Percentiles rank a stretch among this genome's conserved stretches.
These are phyloP conservation scores for Penicillium oxalicum DNA, from an alignment of 2,329 filamentous ascomycete genomes.

Conservation along the genomic window DNA sequence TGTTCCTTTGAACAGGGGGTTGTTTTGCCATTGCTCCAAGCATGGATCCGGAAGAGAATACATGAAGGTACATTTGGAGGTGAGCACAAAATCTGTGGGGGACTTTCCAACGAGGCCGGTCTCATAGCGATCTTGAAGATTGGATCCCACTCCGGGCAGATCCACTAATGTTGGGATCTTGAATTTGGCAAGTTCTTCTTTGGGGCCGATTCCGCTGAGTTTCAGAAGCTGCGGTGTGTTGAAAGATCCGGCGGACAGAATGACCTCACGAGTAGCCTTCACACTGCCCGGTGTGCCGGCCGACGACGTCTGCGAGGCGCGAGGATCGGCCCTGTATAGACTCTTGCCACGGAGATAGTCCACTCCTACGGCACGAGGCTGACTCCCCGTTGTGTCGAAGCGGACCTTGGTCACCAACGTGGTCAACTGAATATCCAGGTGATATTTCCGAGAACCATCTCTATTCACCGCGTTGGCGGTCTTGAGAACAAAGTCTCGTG, in stretches of 20 bases:
- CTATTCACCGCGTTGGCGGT: conserved; percentile 45
- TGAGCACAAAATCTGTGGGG: conserved; percentile 29
- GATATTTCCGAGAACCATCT: conserved; percentile 50
- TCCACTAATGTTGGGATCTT: conserved; percentile 49
- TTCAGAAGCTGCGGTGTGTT: conserved; percentile 60
- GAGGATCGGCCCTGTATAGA: conserved; percentile 44
- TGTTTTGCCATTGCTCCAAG: conserved; percentile 39
- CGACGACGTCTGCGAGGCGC: conserved; percentile 17
- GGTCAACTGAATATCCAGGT: conserved; percentile 49
- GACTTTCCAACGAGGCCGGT: conserved; percentile 46
- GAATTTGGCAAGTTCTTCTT: conserved; percentile 45
- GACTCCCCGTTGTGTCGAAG: conserved; percentile 34
- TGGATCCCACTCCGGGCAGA: conserved; percentile 55
- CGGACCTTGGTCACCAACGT: conserved; percentile 42
- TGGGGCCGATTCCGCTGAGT: conserved; percentile 55
- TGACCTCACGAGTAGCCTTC: conserved; percentile 39
- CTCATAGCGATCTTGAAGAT: conserved; percentile 58
- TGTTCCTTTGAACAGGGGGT: conserved; percentile 35
- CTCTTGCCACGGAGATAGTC: conserved; percentile 43
- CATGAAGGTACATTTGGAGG: conserved; percentile 27
- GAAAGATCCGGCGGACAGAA: conserved; percentile 49
- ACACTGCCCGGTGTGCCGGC: conserved; percentile 36
- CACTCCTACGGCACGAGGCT: conserved; percentile 42
- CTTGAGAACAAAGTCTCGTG: conserved; percentile 52
- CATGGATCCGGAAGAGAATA: conserved; percentile 35